Evolutionary conservation across 2,329 filamentous ascomycete species (phyloP), one percentile per base, ranked within the genome.

Genomic region (Fusarium gaditjirri): DNA sequence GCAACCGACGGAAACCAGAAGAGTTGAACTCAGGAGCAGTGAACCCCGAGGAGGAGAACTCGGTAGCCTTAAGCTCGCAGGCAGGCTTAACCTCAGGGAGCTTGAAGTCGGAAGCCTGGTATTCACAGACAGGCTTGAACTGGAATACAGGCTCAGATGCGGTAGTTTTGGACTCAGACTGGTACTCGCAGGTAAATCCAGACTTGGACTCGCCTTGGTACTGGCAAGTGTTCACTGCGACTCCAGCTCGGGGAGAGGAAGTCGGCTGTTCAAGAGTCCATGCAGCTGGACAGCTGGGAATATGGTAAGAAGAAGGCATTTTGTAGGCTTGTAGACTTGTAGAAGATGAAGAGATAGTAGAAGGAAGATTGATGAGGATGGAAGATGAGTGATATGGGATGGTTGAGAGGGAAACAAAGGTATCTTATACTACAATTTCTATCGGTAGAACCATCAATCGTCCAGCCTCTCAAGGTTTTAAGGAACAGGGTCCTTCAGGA

Each of bases 251-350:
- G 2, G 11, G 13, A 35, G 53, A 27, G 13, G 41, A 64, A 21
- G 38, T 44, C 14, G 69, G 67, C 5, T 50, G 59, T 4, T 68
- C 67, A 11, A 72, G 59, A 16, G 44, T 72, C 67, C 69, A 72
- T 11, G 67, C 33, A 39, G 62, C 47, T 14, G 67, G 58, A 7
- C 57, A 43, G 43, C 43, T 47, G 23, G 63, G 44, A 14, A 47
- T 33, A 11, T 42, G 50, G 39, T 36, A 35, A 49, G 47, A 36
- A 8, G 53, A 56, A 21, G 29, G 21, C 53, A 56, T 56, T 17
- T 19, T 46, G 5, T 29, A 2, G 4, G 43, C 25, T 25, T 25
- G 25, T 25, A 25, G 25, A 25, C 6, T 38, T 8, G 16, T 16
- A 38, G 25, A 43, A 14, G 41, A 17, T 16, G 41, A 43, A 43